A percentile compares a stretch with the other conserved stretches of the same genome.
phyloP scores from a whole-genome alignment of 2,329 filamentous ascomycete species.

The Tolypocladium tundrense region DNA sequence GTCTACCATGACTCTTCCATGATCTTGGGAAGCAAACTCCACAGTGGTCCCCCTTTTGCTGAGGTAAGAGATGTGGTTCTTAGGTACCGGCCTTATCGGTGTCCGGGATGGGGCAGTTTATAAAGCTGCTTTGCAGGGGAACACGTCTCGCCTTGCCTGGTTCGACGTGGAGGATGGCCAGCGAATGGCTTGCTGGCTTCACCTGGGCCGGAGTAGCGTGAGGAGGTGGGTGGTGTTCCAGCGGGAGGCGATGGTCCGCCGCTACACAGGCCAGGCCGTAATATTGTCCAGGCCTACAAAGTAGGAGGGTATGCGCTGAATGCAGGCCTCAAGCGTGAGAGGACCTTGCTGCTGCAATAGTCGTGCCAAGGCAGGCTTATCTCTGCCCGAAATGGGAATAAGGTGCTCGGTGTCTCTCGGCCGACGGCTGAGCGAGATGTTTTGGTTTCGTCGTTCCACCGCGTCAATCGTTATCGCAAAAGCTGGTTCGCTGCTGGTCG shows the following conservation, averaged over 20 bases:
- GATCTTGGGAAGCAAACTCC: conserved; percentile 1
- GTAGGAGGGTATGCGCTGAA: background rate
- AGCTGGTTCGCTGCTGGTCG: background rate
- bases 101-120: background rate
- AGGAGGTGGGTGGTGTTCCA: background rate
- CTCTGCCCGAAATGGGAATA: background rate
- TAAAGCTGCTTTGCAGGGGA: background rate
- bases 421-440: background rate
- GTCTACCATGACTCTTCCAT: conserved; percentile 7
- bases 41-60: background rate
- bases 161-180: background rate
- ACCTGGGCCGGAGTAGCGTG: background rate
- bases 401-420: background rate
- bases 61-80: background rate
- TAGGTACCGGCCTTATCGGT: background rate
- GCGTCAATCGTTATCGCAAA: background rate
- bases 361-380: background rate
- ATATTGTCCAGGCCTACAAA: background rate
- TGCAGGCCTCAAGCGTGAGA: background rate
- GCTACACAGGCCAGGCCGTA: background rate
- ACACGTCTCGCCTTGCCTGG: background rate
- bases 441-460: background rate
- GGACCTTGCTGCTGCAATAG: background rate
- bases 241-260: background rate
- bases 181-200: background rate